phyloP scores from a whole-genome alignment of 75 land plant genomes.

The Sequoiadendron giganteum region DNA sequence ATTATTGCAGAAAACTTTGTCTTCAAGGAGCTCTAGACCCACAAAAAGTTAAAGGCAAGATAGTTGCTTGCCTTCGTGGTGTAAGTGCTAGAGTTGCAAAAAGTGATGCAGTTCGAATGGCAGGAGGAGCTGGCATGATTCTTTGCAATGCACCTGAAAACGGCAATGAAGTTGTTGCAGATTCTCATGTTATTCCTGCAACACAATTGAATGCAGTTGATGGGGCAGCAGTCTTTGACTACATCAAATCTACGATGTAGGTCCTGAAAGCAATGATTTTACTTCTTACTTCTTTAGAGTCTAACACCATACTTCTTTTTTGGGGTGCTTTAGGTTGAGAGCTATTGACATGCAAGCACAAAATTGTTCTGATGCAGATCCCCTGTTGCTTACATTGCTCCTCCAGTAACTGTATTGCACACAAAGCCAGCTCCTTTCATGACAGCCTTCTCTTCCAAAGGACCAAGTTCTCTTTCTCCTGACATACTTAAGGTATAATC shows the following conservation, averaged over 20 bases:
- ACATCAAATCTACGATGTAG: conserved; percentile 47
- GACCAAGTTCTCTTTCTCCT: conserved; percentile 49
- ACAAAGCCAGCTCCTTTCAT: conserved; percentile 56
- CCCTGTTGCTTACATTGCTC: conserved; percentile 40
- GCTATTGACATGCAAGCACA: background rate
- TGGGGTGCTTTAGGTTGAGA: background rate
- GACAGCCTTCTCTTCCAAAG: conserved; percentile 70
- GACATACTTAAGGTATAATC: conserved; percentile 65
- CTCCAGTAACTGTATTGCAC: conserved; percentile 24
- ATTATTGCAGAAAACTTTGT: conserved; percentile 34
- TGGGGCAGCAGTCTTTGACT: conserved; percentile 25
- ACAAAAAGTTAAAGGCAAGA: conserved; percentile 54
- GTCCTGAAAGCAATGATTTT: background rate
- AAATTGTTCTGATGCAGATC: conserved; percentile 27
- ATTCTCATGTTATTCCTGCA: conserved; percentile 55
- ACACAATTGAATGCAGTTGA: conserved; percentile 23
- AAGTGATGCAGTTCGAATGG: conserved; percentile 27
- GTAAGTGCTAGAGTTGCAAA: conserved; percentile 35
- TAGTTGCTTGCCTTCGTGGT: conserved; percentile 59
- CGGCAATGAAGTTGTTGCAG: conserved; percentile 36
- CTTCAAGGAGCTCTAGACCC: conserved; percentile 41
- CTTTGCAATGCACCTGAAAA: conserved; percentile 30
- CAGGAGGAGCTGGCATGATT: conserved; percentile 60
- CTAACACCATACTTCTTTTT: background rate
- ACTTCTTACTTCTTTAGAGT: background rate